phyloP scores from a whole-genome alignment of 1,284 basidiomycete species.

The Chiua sp. region DNA sequence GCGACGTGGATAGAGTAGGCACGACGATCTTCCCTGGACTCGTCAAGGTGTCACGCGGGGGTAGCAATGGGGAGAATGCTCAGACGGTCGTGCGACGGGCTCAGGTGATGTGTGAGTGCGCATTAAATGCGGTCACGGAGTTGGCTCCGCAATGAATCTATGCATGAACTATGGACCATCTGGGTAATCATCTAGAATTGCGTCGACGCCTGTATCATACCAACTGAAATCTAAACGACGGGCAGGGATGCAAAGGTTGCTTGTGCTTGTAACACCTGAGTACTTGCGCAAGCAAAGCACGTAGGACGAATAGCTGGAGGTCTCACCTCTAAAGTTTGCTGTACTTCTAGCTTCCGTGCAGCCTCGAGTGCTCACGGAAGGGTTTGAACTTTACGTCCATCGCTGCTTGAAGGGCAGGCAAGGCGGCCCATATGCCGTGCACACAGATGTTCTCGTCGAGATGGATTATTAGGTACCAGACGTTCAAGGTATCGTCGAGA shows the following conservation, averaged over 20 bases:
- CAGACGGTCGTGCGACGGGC: slow-evolving; percentile 80
- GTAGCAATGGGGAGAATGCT: slow-evolving; percentile 48
- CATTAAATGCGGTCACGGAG: slow-evolving; percentile 43
- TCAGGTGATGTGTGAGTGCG: slow-evolving; percentile 85
- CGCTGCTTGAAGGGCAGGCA: slow-evolving; percentile 67
- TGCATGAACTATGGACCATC: neutral
- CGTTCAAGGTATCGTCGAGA: slow-evolving; percentile 92
- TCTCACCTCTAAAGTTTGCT: slow-evolving; percentile 89
- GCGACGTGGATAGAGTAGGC: slow-evolving; percentile 73
- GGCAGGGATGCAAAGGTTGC: slow-evolving; percentile 74
- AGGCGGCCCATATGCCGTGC: slow-evolving; percentile 80
- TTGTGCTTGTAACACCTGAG: slow-evolving; percentile 83
- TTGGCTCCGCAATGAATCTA: slow-evolving; percentile 1
- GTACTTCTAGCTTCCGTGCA: slow-evolving; percentile 89
- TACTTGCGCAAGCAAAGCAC: slow-evolving; percentile 1
- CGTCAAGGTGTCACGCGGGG: slow-evolving; percentile 71
- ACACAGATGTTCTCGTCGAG: slow-evolving; percentile 91
- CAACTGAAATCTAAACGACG: slow-evolving; percentile 52
- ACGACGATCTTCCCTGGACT: slow-evolving; percentile 84
- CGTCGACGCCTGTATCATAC: slow-evolving; percentile 17
- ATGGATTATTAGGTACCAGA: slow-evolving; percentile 90
- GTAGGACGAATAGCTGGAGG: neutral
- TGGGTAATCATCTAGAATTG: slow-evolving; percentile 24
- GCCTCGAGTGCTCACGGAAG: slow-evolving; percentile 93
- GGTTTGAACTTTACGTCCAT: slow-evolving; percentile 70